phyloP scores from a whole-genome alignment of 306 rosid species.

The Vigna unguiculata region DNA sequence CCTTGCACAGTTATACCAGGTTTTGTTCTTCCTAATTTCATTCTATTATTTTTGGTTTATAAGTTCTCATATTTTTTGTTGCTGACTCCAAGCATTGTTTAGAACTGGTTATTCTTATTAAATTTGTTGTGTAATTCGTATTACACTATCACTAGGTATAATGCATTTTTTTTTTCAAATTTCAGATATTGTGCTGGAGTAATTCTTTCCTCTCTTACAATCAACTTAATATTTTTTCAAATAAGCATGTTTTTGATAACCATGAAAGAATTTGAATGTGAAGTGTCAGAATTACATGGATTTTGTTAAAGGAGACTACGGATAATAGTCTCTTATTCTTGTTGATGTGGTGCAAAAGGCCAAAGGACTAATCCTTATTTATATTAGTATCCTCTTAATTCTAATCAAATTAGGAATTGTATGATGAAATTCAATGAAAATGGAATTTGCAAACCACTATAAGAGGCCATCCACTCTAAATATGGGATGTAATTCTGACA shows the following conservation, averaged over 20 bases:
- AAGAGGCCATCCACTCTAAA: background rate
- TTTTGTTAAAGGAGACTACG: background rate
- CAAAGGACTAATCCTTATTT: background rate
- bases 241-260: constrained; percentile 2
- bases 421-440: background rate
- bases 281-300: background rate
- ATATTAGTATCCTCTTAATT: background rate
- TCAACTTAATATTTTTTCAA: background rate
- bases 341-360: background rate
- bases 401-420: background rate
- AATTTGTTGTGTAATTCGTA: background rate
- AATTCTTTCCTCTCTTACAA: background rate
- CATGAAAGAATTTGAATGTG: constrained; percentile 15
- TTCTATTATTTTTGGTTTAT: constrained; percentile 1
- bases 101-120: constrained; percentile 15
- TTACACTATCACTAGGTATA: background rate
- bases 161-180: background rate
- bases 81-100: constrained; percentile 7
- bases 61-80: constrained; percentile 21
- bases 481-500: background rate
- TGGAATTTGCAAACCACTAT: background rate
- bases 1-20: constrained; percentile 97
- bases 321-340: background rate
- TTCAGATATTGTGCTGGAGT: constrained; percentile 21
- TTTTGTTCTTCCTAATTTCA: constrained; percentile 52